Evolutionary conservation across 2,329 filamentous ascomycete genomes (phyloP).

Genomic region (Alternaria longipes): DNA sequence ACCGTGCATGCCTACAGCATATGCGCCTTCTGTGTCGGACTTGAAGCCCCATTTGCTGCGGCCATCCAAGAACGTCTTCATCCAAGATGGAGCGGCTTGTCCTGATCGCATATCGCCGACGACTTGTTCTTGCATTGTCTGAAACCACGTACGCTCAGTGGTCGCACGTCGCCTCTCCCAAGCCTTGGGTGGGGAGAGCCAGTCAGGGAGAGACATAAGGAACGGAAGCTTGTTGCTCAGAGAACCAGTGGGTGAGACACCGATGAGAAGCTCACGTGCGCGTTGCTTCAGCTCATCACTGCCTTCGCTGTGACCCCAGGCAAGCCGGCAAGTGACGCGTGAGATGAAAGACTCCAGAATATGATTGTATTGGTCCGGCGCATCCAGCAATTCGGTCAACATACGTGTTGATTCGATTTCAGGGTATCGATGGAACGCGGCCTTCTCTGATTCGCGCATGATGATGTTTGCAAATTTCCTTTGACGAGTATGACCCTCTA

Average conservation of each 20-base stretch:
- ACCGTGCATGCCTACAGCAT: constrained; percentile 59
- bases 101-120: constrained; percentile 46
- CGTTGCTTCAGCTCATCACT: constrained; percentile 59
- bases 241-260: constrained; percentile 58
- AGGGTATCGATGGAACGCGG: constrained; percentile 55
- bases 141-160: constrained; percentile 56
- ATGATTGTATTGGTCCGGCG: constrained; percentile 56
- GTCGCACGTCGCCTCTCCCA: constrained; percentile 56
- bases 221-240: constrained; percentile 58
- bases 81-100: constrained; percentile 54
- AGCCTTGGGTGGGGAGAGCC: constrained; percentile 54
- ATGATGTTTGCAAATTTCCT: constrained; percentile 57
- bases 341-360: constrained; percentile 57
- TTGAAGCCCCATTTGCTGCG: constrained; percentile 53
- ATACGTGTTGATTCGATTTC: constrained; percentile 57
- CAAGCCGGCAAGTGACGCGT: constrained; percentile 58
- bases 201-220: constrained; percentile 57
- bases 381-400: constrained; percentile 55
- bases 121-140: constrained; percentile 56
- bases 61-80: constrained; percentile 54
- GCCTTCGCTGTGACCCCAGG: constrained; percentile 56
- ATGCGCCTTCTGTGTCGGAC: constrained; percentile 57
- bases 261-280: constrained; percentile 57
- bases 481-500: constrained; percentile 55
- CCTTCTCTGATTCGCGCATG: constrained; percentile 56